Evolutionary conservation across 2,329 filamentous ascomycete species (phyloP).

Genomic region (Sporothrix luriei): DNA sequence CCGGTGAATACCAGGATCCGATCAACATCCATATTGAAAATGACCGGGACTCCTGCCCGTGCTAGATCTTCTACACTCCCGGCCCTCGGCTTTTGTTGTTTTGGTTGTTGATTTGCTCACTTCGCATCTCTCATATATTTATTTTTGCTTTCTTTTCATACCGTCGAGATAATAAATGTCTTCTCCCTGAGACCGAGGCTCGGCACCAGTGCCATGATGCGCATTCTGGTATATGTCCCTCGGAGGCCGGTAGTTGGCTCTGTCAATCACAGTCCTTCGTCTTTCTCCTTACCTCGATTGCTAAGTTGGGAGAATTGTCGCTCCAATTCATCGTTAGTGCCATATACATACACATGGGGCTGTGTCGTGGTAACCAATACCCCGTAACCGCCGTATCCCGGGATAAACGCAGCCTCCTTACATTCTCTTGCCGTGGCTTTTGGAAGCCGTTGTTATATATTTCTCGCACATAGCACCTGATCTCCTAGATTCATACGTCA

Average conservation of each 20-base stretch:
- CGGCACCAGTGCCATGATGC: too few relatives aligned
- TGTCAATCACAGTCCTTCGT: not conserved
- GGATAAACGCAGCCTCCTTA: not conserved
- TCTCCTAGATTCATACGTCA: too few relatives aligned
- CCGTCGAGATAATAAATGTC: too few relatives aligned
- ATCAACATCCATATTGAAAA: conserved; percentile 98
- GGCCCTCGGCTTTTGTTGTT: too few relatives aligned
- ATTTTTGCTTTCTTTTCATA: too few relatives aligned
- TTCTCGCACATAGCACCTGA: too few relatives aligned
- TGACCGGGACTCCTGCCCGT: conserved; percentile 89
- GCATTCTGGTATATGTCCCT: not conserved
- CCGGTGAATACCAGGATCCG: conserved; percentile 93
- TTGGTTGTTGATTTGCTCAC: too few relatives aligned
- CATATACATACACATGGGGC: not conserved
- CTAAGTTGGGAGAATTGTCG: not conserved
- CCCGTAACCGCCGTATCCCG: not conserved
- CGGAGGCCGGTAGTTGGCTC: not conserved
- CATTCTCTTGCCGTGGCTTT: not conserved
- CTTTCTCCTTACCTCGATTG: not conserved
- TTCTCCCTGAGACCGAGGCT: too few relatives aligned
- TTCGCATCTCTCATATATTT: too few relatives aligned
- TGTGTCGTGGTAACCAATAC: not conserved
- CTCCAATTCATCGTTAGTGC: not conserved
- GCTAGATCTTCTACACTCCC: conserved; percentile 52
- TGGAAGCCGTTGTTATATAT: too few relatives aligned